Conservation (phyloP, 306 rosid species). For the Acmispon strigosus region DNA sequence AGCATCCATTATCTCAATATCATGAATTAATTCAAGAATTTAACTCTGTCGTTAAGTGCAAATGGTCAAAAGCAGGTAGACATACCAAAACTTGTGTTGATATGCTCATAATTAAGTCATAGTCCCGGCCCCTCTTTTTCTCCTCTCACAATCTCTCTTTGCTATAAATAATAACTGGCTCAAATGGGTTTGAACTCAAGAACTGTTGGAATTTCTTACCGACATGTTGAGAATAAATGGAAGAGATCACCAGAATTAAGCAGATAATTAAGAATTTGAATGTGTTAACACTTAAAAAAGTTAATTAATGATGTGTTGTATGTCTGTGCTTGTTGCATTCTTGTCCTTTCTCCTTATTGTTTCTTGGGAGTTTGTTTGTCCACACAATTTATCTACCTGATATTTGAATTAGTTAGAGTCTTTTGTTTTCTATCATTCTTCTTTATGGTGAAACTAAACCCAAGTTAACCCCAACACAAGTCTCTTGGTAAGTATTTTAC, state of each 20-base stretch:
- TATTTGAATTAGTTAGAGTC: too few relatives aligned
- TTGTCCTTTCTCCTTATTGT: constrained; percentile 18
- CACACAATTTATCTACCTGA: not conserved
- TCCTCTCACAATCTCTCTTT: not conserved
- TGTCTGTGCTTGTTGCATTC: not conserved
- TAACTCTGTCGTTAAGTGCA: not conserved
- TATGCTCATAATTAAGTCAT: not conserved
- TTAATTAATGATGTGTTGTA: not conserved
- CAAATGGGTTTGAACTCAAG: not conserved
- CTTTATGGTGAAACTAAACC: too few relatives aligned
- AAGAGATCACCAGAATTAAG: not conserved
- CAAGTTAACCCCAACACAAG: too few relatives aligned
- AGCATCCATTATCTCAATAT: constrained; percentile 6
- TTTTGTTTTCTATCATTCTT: too few relatives aligned
- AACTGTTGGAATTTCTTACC: not conserved
- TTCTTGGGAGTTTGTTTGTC: constrained; percentile 15
- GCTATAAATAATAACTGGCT: not conserved
- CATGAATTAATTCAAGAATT: constrained; percentile 1
- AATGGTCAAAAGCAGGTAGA: not conserved
- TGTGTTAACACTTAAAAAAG: not conserved
- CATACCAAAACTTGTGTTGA: not conserved
- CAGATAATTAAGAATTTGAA: not conserved
- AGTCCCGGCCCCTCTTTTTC: too few relatives aligned
- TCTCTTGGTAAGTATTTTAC: too few relatives aligned
- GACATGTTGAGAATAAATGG: not conserved